Conservation (phyloP, 257 asterid species). For the Verbascum thapsus region DNA sequence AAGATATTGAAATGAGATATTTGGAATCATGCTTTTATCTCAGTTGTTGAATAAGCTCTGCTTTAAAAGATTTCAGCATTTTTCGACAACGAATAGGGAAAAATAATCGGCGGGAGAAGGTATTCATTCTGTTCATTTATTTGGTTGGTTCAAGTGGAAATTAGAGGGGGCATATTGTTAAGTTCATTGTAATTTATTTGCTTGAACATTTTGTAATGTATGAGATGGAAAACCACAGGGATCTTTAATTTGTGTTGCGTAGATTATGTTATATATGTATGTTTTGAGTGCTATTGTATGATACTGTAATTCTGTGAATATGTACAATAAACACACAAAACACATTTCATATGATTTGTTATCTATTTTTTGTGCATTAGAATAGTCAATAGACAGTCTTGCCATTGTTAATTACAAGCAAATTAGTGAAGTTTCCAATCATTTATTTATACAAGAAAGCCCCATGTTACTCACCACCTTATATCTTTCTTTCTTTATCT, state of each 20-base stretch:
- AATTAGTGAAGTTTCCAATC: too few species aligned
- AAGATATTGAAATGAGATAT: slow-evolving; percentile 23
- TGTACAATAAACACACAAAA: slow-evolving; percentile 24
- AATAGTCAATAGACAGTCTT: too few species aligned
- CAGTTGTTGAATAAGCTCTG: slow-evolving; percentile 27
- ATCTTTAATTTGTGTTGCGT: slow-evolving; percentile 30
- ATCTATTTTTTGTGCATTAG: too few species aligned
- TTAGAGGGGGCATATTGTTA: slow-evolving; percentile 30
- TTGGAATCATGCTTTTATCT: slow-evolving; percentile 32
- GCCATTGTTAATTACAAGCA: too few species aligned
- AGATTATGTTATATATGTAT: slow-evolving; percentile 29
- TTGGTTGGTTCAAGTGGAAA: slow-evolving; percentile 32
- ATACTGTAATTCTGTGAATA: slow-evolving; percentile 38
- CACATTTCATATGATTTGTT: too few species aligned
- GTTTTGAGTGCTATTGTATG: slow-evolving; percentile 23
- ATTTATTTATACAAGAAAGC: too few species aligned
- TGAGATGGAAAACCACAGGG: slow-evolving; percentile 37
- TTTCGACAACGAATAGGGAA: slow-evolving; percentile 29
- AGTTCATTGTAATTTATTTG: slow-evolving; percentile 34
- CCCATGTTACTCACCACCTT: too few species aligned
- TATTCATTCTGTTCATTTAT: slow-evolving; percentile 25
- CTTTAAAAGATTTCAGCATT: slow-evolving; percentile 34
- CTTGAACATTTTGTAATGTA: slow-evolving; percentile 3
- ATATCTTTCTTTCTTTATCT: too few species aligned
- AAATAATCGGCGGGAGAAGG: slow-evolving; percentile 32